Base-by-base conservation (phyloP, 768 basidiomycete species). In the Royoungia palumana region DNA sequence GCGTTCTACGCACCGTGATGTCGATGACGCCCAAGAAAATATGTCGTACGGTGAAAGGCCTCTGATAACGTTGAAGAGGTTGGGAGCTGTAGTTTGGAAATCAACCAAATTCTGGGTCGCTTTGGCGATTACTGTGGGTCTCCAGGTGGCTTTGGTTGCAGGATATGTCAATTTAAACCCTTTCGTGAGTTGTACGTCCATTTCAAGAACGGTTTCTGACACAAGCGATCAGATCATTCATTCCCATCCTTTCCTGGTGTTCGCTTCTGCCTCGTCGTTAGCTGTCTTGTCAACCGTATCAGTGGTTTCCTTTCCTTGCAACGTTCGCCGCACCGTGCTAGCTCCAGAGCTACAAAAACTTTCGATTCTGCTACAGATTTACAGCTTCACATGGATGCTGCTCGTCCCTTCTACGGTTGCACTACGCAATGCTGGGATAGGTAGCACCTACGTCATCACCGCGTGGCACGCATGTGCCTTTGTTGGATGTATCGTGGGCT, bases 51-150 rank as follows among this genome's bases (percentile, higher is more conserved):
- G 57, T 25, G 47, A 49, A 35, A 52, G 54, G 19, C 37, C 56
- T 16, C 66, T 70, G 55, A 46, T 42, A 16, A 61, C 49, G 49
- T 43, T 68, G 35, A 66, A 59, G 35, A 47, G 46, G 17, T 50
- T 67, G 16, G 56, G 72, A 14, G 57, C 59, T 40, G 60, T 53
- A 0, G 54, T 74, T 8, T 78, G 79, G 71, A 71, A 67, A 36
- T 82, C 81, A 68, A 68, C 72, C 20, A 79, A 80, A 47, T 84
- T 89, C 59, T 88, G 85, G 80, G 55, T 82, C 0, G 75, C 82
- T 2, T 56, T 87, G 32, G 39, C 74, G 9, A 55, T 82, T 11
- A 69, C 73, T 2, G 54, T 75, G 4, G 74, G 65, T 7, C 54
- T 77, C 3, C 79, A 86, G 53, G 69, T 64, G 2, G 70, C 72